A percentile compares a stretch with the other conserved stretches of the same genome.
These are phyloP conservation scores for Gossypium arboreum DNA, from an alignment of 345 rosid genomes.

Conservation along the genomic window DNA sequence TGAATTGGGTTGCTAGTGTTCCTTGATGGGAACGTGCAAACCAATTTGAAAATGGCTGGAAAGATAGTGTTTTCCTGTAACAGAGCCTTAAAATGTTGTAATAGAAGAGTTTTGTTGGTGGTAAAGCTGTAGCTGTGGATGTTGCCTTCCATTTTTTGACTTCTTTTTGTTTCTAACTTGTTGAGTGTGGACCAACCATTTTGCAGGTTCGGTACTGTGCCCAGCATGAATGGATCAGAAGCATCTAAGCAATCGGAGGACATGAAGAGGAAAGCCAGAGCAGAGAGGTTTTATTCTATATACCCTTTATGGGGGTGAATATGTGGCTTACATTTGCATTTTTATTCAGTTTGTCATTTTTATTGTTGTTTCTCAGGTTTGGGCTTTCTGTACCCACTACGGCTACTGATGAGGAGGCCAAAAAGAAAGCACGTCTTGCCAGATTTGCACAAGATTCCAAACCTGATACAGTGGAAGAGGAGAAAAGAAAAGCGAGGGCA, in stretches of 20 bases:
- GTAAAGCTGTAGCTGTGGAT: neutral
- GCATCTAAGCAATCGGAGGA: conserved; percentile 62
- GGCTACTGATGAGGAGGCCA: conserved; percentile 61
- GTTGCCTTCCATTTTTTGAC: neutral
- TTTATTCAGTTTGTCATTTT: neutral
- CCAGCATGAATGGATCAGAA: conserved; percentile 34
- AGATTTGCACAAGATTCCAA: conserved; percentile 59
- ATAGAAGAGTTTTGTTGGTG: neutral
- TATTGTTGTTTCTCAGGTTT: conserved; percentile 43
- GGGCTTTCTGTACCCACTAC: conserved; percentile 48
- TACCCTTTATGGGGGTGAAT: neutral
- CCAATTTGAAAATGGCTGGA: no score
- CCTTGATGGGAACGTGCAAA: no score
- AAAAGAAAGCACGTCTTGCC: conserved; percentile 87
- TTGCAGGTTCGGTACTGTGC: conserved; percentile 74
- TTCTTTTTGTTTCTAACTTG: conserved; percentile 7
- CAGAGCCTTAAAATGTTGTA: neutral
- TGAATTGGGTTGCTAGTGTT: no score
- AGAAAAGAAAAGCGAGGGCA: conserved; percentile 80
- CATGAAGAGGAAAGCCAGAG: conserved; percentile 86
- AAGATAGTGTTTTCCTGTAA: no score
- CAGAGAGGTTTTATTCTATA: conserved; percentile 59
- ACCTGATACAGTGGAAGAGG: conserved; percentile 60
- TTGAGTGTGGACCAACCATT: neutral
- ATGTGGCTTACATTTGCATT: conserved; percentile 2